A percentile compares a stretch with the other conserved stretches of the same genome.
Conservation (phyloP, 1,284 basidiomycete genomes). For the Heliocybe sulcata region DNA sequence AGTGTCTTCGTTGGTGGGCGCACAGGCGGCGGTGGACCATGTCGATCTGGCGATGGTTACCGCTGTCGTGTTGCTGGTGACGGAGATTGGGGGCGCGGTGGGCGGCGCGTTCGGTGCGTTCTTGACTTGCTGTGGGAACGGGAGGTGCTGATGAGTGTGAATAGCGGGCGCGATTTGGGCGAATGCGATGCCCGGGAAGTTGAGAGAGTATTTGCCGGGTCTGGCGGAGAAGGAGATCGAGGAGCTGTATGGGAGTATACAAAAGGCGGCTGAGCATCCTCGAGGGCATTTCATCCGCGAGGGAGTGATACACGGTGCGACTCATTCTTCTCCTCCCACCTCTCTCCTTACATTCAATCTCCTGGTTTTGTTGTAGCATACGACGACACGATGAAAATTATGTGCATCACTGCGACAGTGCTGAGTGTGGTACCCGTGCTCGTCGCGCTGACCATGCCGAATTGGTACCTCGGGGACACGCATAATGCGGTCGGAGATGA, state of each 20-base stretch:
- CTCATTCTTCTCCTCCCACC: too few species aligned
- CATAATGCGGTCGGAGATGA: conserved; percentile 36
- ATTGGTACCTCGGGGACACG: conserved; percentile 38
- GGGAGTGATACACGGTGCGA: conserved; percentile 45
- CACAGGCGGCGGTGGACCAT: conserved; percentile 75
- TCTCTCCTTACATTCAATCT: not conserved
- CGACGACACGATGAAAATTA: conserved; percentile 45
- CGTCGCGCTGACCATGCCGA: conserved; percentile 33
- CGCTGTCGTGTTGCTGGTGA: conserved; percentile 73
- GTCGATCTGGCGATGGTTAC: conserved; percentile 77
- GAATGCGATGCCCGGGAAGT: conserved; percentile 48
- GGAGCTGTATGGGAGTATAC: conserved; percentile 45
- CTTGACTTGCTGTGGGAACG: too few species aligned
- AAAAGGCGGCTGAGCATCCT: conserved; percentile 33
- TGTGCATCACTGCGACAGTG: conserved; percentile 38
- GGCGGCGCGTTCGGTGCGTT: conserved; percentile 57
- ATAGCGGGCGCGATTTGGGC: conserved; percentile 54
- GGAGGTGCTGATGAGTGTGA: too few species aligned
- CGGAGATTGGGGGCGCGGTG: conserved; percentile 71
- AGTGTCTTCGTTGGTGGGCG: conserved; percentile 63
- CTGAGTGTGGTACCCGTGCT: conserved; percentile 31
- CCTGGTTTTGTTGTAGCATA: conserved; percentile 27
- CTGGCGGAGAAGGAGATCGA: conserved; percentile 27
- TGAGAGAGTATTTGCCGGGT: conserved; percentile 45
- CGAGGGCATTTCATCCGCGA: conserved; percentile 46